Evolutionary conservation across 306 rosid genomes (phyloP), one percentile per base, ranked within the genome.

Genomic region (Lotus japonicus): DNA sequence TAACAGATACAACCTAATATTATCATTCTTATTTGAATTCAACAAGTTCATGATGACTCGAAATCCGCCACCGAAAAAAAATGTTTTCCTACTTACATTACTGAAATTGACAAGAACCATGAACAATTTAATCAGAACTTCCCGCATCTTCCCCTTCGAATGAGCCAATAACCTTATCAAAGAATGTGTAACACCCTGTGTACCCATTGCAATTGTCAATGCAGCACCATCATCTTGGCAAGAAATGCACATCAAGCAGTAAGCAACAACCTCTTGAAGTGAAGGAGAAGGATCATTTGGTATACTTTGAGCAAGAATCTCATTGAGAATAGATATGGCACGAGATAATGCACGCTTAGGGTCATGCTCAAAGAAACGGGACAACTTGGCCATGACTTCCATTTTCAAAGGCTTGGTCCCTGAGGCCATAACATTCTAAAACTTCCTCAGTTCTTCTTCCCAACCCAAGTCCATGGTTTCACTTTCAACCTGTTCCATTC

Each of bases 181-280:
- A 59, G 68, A 65, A 50, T 5, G 41, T 43, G 73, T 23, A 38
- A 14, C 78, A 58, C 79, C 82, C 8, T 59, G 75, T 60, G 41
- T 45, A 6, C 68, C 76, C 18, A 84, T 81, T 72, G 54, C 78
- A 48, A 13, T 52, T 0, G 75, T 84, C 66, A 84, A 58, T 9
- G n/a, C 75, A n/a, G n/a, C n/a, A 57, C 79, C 79, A 23, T 76
- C 84, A 59, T 78, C 80, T 70, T 64, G 43, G 64, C 80, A 58
- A 72, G 82, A 76, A 68, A 84, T 79, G n/a, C 80, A 66, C 59
- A 72, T 76, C 66, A 84, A 68, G 77, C 89, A 81, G 66, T 79
- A 81, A 53, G 67, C 80, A 69, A 80, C 68, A 71, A 78, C 78
- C 69, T 64, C 71, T 49, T 78, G 82, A 60, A 84, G 68, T 15